Evolutionary conservation across 2,329 filamentous ascomycete species (phyloP).

Genomic region (Allantophomopsis lycopodina): DNA sequence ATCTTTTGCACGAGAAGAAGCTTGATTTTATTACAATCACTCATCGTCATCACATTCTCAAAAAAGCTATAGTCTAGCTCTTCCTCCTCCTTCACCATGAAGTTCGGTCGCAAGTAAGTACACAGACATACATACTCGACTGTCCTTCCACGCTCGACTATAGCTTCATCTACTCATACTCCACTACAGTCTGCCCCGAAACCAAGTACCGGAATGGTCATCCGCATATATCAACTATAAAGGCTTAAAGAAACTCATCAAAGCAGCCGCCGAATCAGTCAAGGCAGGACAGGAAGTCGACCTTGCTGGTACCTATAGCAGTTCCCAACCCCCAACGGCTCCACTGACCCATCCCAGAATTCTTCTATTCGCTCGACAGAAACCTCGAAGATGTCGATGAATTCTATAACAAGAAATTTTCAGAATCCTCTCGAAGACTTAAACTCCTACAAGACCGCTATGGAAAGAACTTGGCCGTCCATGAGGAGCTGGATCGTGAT

Average conservation of each 20-base stretch:
- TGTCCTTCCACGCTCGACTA: not conserved
- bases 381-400: slow-evolving; percentile 94
- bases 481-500: slow-evolving; percentile 67
- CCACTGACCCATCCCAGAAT: slow-evolving; percentile 45
- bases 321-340: no score
- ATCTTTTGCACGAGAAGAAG: no score
- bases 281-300: slow-evolving; percentile 66
- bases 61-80: no score
- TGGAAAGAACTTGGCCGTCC: slow-evolving; percentile 55
- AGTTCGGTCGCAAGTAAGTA: slow-evolving; percentile 47
- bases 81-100: slow-evolving; percentile 28
- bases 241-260: slow-evolving; percentile 89
- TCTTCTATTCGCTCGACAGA: slow-evolving; percentile 92
- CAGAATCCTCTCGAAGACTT: slow-evolving; percentile 70
- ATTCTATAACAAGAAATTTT: slow-evolving; percentile 94
- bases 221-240: slow-evolving; percentile 82
- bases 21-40: no score
- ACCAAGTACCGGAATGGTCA: slow-evolving; percentile 81
- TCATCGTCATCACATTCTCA: no score
- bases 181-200: slow-evolving; percentile 50
- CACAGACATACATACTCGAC: slow-evolving; percentile 1
- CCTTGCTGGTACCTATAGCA: slow-evolving; percentile 62
- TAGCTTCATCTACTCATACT: not conserved
- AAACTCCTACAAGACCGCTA: slow-evolving; percentile 82
- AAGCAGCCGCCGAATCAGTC: slow-evolving; percentile 49